Evolutionary conservation across 768 basidiomycete genomes (phyloP).

Genomic region (Epithele typhae): DNA sequence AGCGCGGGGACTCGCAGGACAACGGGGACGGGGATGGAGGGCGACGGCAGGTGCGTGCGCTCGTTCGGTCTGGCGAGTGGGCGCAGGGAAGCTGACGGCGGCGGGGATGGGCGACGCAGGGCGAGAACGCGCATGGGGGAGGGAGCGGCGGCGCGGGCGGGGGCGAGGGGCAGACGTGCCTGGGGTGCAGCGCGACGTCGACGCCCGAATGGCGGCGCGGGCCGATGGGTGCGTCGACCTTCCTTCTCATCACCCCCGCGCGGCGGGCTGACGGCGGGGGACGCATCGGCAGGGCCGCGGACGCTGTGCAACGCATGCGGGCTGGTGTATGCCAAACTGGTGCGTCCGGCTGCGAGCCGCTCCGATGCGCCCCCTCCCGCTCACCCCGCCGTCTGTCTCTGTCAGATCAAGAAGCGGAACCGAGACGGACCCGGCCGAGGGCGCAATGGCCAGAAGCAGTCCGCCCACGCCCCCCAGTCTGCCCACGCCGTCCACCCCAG

Average conservation of each 20-base stretch:
- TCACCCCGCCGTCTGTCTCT: neutral
- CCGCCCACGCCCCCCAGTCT: neutral
- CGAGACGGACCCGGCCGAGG: slow-evolving; percentile 23
- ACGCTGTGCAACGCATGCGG: slow-evolving; percentile 86
- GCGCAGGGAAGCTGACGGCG: neutral
- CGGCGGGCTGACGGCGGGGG: slow-evolving; percentile 55
- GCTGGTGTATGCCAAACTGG: slow-evolving; percentile 82
- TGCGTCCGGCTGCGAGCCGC: slow-evolving; percentile 31
- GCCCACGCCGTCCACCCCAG: neutral
- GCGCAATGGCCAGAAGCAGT: slow-evolving; percentile 3
- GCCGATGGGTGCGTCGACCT: slow-evolving; percentile 59
- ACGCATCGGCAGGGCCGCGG: slow-evolving; percentile 74
- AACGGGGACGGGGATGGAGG: slow-evolving; percentile 16
- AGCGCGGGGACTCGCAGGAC: neutral
- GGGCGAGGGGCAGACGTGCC: slow-evolving; percentile 67
- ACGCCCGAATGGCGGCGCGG: slow-evolving; percentile 87
- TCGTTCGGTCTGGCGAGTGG: neutral
- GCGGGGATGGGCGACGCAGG: slow-evolving; percentile 20
- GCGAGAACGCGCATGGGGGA: slow-evolving; percentile 32
- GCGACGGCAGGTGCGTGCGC: slow-evolving; percentile 23
- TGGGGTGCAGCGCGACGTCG: slow-evolving; percentile 78
- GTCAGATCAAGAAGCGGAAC: slow-evolving; percentile 27
- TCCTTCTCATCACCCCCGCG: neutral
- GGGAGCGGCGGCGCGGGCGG: slow-evolving; percentile 17
- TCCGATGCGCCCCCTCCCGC: neutral